phyloP scores from a whole-genome alignment of 2,329 filamentous ascomycete genomes.

The Cladosporium velox region DNA sequence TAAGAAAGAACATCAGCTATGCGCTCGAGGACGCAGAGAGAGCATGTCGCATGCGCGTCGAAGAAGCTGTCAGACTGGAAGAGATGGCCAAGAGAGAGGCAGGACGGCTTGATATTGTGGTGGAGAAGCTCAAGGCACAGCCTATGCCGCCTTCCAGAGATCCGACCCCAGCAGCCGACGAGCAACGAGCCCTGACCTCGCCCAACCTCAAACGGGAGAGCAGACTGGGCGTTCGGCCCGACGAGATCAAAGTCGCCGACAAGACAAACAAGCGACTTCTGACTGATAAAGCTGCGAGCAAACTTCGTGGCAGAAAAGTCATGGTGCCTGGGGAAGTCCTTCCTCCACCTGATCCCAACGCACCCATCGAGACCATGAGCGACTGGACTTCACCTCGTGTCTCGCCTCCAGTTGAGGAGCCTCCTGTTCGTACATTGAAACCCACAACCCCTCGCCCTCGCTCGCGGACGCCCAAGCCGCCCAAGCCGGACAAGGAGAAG shows the following conservation, averaged over 20 bases:
- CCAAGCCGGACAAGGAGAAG: constrained; percentile 41
- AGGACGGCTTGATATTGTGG: constrained; percentile 60
- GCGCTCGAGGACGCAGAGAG: constrained; percentile 43
- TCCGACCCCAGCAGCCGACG: constrained; percentile 50
- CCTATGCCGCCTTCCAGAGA: constrained; percentile 63
- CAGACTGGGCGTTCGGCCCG: constrained; percentile 32
- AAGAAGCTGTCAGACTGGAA: constrained; percentile 38
- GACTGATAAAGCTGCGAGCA: constrained; percentile 37
- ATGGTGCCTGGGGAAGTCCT: constrained; percentile 48
- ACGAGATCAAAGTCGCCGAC: constrained; percentile 31
- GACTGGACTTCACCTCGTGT: constrained; percentile 43
- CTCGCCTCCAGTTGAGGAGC: constrained; percentile 38
- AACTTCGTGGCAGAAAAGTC: constrained; percentile 40
- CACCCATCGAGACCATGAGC: constrained; percentile 38
- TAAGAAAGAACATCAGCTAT: constrained; percentile 60
- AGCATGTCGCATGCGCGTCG: constrained; percentile 38
- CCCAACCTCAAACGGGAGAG: constrained; percentile 38
- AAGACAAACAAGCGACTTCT: constrained; percentile 30
- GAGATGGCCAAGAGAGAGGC: constrained; percentile 42
- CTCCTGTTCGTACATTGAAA: constrained; percentile 20
- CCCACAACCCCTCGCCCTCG: constrained; percentile 32
- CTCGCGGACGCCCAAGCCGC: constrained; percentile 41
- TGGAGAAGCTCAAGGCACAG: constrained; percentile 62
- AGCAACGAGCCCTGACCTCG: constrained; percentile 37
- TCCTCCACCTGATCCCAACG: constrained; percentile 47